These are phyloP conservation scores for Phanerochaete carnosa DNA, from an alignment of 768 basidiomycete species.

Conservation along the genomic window DNA sequence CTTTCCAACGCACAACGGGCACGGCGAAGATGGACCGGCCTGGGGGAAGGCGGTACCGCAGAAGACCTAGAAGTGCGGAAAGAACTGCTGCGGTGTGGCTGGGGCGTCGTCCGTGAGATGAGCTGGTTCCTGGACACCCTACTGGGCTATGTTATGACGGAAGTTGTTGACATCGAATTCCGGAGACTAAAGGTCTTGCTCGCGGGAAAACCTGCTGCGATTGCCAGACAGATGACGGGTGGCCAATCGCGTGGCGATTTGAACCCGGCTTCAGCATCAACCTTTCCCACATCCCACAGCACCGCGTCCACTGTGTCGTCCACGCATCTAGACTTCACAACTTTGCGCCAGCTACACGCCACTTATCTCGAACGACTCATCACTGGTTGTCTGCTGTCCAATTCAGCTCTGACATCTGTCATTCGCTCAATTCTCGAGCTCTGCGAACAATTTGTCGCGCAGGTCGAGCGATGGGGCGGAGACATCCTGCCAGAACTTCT, in stretches of 20 bases:
- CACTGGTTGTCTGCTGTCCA: slow-evolving; percentile 76
- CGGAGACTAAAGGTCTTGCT: slow-evolving; percentile 63
- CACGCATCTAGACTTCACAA: slow-evolving; percentile 75
- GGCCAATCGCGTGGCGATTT: slow-evolving; percentile 6
- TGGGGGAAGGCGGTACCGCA: slow-evolving; percentile 79
- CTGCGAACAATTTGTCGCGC: slow-evolving; percentile 84
- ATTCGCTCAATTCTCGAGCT: slow-evolving; percentile 75
- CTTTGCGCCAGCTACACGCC: slow-evolving; percentile 77
- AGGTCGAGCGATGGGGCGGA: slow-evolving; percentile 90
- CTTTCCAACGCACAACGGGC: slow-evolving; percentile 84
- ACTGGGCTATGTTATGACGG: slow-evolving; percentile 83
- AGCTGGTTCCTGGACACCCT: slow-evolving; percentile 87
- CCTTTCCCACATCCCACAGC: slow-evolving; percentile 25
- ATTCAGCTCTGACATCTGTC: slow-evolving; percentile 55
- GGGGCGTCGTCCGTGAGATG: slow-evolving; percentile 88
- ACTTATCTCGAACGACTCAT: slow-evolving; percentile 77
- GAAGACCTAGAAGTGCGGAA: slow-evolving; percentile 67
- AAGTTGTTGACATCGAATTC: slow-evolving; percentile 86
- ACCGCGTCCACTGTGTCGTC: slow-evolving; percentile 22
- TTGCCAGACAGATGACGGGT: slow-evolving; percentile 21
- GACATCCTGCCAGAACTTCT: slow-evolving; percentile 83
- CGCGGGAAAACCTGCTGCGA: slow-evolving; percentile 15
- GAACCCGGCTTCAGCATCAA: background rate
- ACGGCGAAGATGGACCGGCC: slow-evolving; percentile 80
- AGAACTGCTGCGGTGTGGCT: slow-evolving; percentile 70